Evolutionary conservation across 257 asterid species (phyloP).

Genomic region (Solanum corneliomulleri): DNA sequence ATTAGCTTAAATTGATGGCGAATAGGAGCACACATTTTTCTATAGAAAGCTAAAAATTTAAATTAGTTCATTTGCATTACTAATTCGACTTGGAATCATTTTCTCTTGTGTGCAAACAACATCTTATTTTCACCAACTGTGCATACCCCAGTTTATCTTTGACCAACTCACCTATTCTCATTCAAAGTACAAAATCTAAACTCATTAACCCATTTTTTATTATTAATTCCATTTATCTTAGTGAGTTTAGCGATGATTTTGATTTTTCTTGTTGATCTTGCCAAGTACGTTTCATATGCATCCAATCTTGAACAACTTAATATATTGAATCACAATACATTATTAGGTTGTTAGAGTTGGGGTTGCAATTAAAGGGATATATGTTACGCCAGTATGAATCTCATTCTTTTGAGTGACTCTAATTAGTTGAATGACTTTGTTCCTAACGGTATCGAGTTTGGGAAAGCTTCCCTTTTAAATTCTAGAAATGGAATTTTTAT

Average conservation of each 20-base stretch:
- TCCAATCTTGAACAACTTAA: too few relatives aligned
- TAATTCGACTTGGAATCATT: neutral
- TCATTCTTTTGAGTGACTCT: too few relatives aligned
- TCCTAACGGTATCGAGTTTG: too few relatives aligned
- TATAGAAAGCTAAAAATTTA: neutral
- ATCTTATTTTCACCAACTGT: neutral
- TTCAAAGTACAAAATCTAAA: neutral
- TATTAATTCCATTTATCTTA: neutral
- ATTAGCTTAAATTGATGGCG: neutral
- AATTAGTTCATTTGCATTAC: neutral
- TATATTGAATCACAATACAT: too few relatives aligned
- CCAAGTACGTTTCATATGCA: neutral
- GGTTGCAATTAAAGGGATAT: too few relatives aligned
- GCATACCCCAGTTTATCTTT: neutral
- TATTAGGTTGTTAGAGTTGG: too few relatives aligned
- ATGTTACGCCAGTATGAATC: too few relatives aligned
- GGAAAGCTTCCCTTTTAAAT: too few relatives aligned
- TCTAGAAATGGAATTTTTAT: too few relatives aligned
- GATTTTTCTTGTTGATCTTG: neutral
- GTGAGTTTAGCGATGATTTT: neutral
- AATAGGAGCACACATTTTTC: neutral
- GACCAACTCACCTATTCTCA: neutral
- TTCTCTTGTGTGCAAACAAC: neutral
- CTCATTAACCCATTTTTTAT: neutral
- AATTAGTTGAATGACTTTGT: too few relatives aligned